These are phyloP conservation scores for Saccharum spontaneum DNA, from an alignment of 176 grass and related monocot genomes.

Conservation along the genomic window DNA sequence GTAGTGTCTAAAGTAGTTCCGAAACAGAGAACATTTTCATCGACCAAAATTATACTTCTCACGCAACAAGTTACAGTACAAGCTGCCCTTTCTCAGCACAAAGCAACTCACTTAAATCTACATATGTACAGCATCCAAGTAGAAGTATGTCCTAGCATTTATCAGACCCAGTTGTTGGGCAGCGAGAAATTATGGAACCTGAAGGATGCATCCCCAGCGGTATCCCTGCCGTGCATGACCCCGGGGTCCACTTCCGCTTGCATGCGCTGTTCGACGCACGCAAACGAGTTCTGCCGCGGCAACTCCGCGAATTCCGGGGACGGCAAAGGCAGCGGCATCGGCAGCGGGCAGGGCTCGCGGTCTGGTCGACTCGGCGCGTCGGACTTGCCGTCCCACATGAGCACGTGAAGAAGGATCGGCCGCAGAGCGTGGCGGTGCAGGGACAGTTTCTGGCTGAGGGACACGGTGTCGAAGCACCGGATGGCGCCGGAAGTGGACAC, in stretches of 20 bases:
- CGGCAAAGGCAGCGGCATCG: constrained; percentile 26
- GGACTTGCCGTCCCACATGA: constrained; percentile 65
- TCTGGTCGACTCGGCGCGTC: neutral
- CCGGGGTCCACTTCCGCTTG: constrained; percentile 25
- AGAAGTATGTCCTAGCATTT: neutral
- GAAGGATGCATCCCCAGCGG: constrained; percentile 74
- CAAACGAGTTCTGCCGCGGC: constrained; percentile 57
- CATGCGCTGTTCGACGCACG: constrained; percentile 19
- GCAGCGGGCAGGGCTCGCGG: constrained; percentile 15
- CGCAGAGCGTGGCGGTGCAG: constrained; percentile 83
- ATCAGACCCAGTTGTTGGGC: constrained; percentile 92
- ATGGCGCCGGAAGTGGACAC: constrained; percentile 78
- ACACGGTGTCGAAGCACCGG: constrained; percentile 95
- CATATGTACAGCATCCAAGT: constrained; percentile 28
- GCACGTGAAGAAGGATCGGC: constrained; percentile 78
- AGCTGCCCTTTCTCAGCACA: constrained; percentile 13
- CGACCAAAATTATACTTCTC: constrained; percentile 30
- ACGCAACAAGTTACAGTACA: constrained; percentile 12
- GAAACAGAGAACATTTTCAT: neutral
- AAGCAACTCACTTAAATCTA: neutral
- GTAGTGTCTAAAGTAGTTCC: neutral
- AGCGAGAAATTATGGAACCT: constrained; percentile 81
- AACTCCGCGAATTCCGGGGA: constrained; percentile 46
- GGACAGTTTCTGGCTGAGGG: constrained; percentile 91
- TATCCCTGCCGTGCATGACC: constrained; percentile 65